These are phyloP conservation scores for Stevia rebaudiana DNA, from an alignment of 140 eudicot genomes.

Conservation along the genomic window DNA sequence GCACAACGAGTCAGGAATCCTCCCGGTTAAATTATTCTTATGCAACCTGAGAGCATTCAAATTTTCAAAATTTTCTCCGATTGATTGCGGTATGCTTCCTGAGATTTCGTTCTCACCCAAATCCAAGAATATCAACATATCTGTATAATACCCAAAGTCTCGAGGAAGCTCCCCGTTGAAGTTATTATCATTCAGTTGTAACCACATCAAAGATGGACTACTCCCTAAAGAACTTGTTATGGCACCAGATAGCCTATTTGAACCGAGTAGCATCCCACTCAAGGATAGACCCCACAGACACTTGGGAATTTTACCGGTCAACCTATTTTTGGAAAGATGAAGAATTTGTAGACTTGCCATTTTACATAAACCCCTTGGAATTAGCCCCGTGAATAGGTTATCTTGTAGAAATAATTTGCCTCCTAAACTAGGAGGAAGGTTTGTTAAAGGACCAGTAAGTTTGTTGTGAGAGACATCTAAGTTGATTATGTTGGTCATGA, in stretches of 20 bases:
- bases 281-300: background rate
- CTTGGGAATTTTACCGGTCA: slow-evolving; percentile 1
- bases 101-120: slow-evolving; percentile 27
- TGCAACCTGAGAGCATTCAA: slow-evolving; percentile 22
- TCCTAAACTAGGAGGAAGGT: background rate
- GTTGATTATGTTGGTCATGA: background rate
- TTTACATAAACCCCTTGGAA: slow-evolving; percentile 9
- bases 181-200: slow-evolving; percentile 21
- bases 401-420: background rate
- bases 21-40: slow-evolving; percentile 20
- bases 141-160: background rate
- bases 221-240: slow-evolving; percentile 19
- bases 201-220: background rate
- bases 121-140: slow-evolving; percentile 14
- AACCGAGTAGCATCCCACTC: background rate
- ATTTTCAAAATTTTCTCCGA: background rate
- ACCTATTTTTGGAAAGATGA: slow-evolving; percentile 10
- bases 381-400: slow-evolving; percentile 9
- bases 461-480: slow-evolving; percentile 9
- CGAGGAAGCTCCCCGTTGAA: slow-evolving; percentile 23
- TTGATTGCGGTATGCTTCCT: slow-evolving; percentile 32
- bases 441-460: background rate
- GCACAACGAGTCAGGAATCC: slow-evolving; percentile 26
- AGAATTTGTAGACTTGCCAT: background rate
- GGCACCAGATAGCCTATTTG: slow-evolving; percentile 22